Evolutionary conservation across 2,329 filamentous ascomycete species (phyloP).

Genomic region (Curvularia hawaiiensis): DNA sequence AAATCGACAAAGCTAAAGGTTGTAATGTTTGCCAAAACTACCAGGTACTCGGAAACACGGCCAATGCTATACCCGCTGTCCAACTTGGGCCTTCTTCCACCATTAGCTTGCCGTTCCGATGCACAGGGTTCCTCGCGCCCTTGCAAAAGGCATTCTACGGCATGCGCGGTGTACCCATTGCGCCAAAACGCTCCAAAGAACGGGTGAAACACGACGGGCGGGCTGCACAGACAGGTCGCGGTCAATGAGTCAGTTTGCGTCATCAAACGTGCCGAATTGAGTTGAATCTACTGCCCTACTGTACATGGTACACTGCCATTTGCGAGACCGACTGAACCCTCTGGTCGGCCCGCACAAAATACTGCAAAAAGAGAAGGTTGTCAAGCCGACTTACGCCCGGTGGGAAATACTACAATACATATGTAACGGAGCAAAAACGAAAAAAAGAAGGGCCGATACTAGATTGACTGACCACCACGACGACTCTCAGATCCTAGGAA

Average conservation of each 20-base stretch:
- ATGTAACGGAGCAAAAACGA: neutral
- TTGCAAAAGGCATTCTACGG: conserved; percentile 21
- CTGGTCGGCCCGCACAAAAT: neutral
- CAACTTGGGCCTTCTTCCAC: conserved; percentile 17
- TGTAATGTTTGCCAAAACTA: neutral
- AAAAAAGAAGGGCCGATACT: conserved; percentile 3
- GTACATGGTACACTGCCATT: neutral
- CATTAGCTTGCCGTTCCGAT: conserved; percentile 28
- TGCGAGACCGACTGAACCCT: neutral
- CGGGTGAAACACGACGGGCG: conserved; percentile 8
- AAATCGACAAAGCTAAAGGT: neutral
- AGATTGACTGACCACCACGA: neutral
- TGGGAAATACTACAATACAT: neutral
- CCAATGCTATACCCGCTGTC: conserved; percentile 20
- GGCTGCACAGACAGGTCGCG: conserved; percentile 11
- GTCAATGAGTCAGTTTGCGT: conserved; percentile 3
- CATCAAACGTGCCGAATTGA: conserved; percentile 2
- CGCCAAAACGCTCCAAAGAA: conserved; percentile 4
- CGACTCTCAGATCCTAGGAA: conserved; percentile 33
- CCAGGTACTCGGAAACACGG: conserved; percentile 10
- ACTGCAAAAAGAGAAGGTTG: neutral
- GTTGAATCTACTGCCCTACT: conserved; percentile 1
- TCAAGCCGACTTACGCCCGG: neutral
- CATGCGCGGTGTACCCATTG: conserved; percentile 4
- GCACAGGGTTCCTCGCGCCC: conserved; percentile 9